These are phyloP conservation scores for Lophiostoma macrostomum DNA, from an alignment of 495 filamentous ascomycete genomes.

Conservation along the genomic window DNA sequence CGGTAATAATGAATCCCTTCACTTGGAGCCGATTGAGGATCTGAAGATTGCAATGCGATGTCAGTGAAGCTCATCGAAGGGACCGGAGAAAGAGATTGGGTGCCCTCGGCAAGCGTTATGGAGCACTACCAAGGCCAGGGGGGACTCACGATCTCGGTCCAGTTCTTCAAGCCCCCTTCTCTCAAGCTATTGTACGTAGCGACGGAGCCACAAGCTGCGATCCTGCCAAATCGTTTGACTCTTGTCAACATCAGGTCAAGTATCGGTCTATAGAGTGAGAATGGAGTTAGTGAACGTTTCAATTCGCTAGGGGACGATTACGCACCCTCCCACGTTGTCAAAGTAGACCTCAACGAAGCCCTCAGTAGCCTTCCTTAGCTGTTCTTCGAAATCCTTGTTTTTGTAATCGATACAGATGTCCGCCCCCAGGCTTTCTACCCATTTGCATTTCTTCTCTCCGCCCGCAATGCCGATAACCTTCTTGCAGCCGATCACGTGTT, in stretches of 20 bases:
- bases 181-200: constrained; percentile 46
- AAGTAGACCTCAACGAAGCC: constrained; percentile 65
- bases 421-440: constrained; percentile 61
- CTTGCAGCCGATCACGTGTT: constrained; percentile 53
- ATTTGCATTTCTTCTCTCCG: constrained; percentile 61
- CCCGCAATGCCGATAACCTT: constrained; percentile 62
- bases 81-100: too few relatives aligned
- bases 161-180: constrained; percentile 47
- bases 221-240: constrained; percentile 54
- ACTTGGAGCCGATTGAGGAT: constrained; percentile 52
- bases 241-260: constrained; percentile 58
- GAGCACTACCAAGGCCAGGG: too few relatives aligned
- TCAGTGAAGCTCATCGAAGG: too few relatives aligned
- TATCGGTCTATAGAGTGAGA: too few relatives aligned
- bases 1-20: constrained; percentile 62
- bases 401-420: constrained; percentile 71
- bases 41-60: too few relatives aligned
- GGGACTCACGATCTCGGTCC: constrained; percentile 52
- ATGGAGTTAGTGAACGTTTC: too few relatives aligned
- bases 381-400: constrained; percentile 50
- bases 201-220: constrained; percentile 61
- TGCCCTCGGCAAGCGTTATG: too few relatives aligned
- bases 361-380: constrained; percentile 59
- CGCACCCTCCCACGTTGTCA: constrained; percentile 72
- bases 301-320: too few relatives aligned